A percentile compares a stretch with the other conserved stretches of the same genome.
Conservation (phyloP, 225 moss, liverwort and hornwort genomes). For the Asterella californica region DNA sequence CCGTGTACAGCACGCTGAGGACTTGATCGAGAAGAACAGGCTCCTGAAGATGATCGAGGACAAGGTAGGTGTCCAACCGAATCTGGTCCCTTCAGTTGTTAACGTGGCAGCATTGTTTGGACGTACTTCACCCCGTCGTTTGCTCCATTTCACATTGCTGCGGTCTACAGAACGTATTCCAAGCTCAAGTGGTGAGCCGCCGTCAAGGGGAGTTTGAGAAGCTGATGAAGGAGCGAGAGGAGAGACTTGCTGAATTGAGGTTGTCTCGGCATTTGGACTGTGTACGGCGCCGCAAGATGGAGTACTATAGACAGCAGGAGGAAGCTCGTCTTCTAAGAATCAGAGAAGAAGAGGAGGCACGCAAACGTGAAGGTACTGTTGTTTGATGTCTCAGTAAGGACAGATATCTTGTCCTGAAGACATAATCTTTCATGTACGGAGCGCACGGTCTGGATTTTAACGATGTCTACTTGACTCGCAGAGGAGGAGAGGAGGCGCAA, state of each 20-base stretch:
- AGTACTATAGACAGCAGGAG: slow-evolving; percentile 66
- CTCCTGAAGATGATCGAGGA: slow-evolving; percentile 73
- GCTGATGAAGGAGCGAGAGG: slow-evolving; percentile 78
- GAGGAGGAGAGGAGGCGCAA: slow-evolving; percentile 79
- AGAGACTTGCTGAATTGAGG: slow-evolving; percentile 80
- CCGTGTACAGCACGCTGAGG: slow-evolving; percentile 74
- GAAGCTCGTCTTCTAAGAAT: slow-evolving; percentile 72
- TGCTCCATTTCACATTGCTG: background rate
- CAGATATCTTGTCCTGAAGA: background rate
- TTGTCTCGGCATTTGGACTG: slow-evolving; percentile 82
- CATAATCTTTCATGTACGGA: background rate
- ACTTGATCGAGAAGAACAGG: slow-evolving; percentile 82
- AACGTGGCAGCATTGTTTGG: background rate
- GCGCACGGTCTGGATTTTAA: background rate
- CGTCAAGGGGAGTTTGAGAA: slow-evolving; percentile 94
- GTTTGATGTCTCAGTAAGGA: background rate
- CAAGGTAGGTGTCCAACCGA: slow-evolving; percentile 46
- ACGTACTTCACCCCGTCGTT: background rate
- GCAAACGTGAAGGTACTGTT: slow-evolving; percentile 81
- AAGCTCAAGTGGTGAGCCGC: slow-evolving; percentile 77
- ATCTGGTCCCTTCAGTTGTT: background rate
- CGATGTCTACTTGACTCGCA: slow-evolving; percentile 18
- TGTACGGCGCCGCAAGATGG: slow-evolving; percentile 83
- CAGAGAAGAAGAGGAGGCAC: slow-evolving; percentile 81
- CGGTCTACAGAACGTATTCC: slow-evolving; percentile 54